phyloP scores from a whole-genome alignment of 768 basidiomycete species.

The Steccherinum ochraceum region DNA sequence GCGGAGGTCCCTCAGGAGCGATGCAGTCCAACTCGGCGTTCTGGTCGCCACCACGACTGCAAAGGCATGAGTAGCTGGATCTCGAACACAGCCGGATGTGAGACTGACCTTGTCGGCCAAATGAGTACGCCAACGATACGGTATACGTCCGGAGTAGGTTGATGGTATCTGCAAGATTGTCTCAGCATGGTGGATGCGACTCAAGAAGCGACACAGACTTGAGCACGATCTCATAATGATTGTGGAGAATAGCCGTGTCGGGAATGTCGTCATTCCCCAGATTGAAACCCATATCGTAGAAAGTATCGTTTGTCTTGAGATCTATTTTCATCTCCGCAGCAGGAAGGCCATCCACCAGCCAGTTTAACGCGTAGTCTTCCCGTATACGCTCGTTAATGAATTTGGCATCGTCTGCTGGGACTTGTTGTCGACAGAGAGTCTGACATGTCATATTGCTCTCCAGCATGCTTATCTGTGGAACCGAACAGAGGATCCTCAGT shows the following conservation, averaged over 20 bases:
- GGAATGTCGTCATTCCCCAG: conserved; percentile 62
- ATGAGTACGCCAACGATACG: conserved; percentile 92
- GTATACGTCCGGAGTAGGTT: conserved; percentile 57
- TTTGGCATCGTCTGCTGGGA: conserved; percentile 68
- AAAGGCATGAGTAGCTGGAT: background rate
- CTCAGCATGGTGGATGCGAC: conserved; percentile 10
- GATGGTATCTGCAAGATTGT: conserved; percentile 58
- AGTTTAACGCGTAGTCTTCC: conserved; percentile 91
- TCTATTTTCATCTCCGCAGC: conserved; percentile 91
- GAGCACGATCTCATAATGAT: conserved; percentile 87
- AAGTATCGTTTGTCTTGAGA: conserved; percentile 69
- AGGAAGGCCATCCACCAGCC: conserved; percentile 92
- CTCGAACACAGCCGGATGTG: no score
- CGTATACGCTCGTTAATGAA: conserved; percentile 90
- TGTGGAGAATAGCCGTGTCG: conserved; percentile 70
- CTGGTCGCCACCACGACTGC: conserved; percentile 61
- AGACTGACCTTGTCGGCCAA: conserved; percentile 63
- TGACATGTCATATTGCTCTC: conserved; percentile 70
- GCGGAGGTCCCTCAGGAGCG: conserved; percentile 30
- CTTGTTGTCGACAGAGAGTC: conserved; percentile 56
- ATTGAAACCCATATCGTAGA: conserved; percentile 93
- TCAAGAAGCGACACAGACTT: no score
- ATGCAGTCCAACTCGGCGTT: conserved; percentile 48
- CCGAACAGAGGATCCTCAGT: no score
- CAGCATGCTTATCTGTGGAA: conserved; percentile 70